phyloP scores from a whole-genome alignment of 2,329 filamentous ascomycete species.

The Colletotrichum euphorbiae region DNA sequence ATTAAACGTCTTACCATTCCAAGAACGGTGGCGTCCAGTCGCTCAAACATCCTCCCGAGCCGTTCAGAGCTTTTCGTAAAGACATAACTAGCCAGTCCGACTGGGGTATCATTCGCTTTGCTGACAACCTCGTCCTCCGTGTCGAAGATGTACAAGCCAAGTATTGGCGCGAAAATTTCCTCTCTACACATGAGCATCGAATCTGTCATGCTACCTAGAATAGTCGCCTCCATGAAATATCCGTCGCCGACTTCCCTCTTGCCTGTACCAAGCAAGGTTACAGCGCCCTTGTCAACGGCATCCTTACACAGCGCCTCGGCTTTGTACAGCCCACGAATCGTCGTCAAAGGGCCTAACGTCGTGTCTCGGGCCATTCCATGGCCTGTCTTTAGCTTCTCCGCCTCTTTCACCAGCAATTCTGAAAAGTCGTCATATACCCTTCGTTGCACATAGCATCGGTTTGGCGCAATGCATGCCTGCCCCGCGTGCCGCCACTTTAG shows the following conservation, averaged over 20 bases:
- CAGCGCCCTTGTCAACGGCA: slow-evolving; percentile 71
- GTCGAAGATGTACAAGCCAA: slow-evolving; percentile 76
- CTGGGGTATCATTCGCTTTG: slow-evolving; percentile 74
- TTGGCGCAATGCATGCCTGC: slow-evolving; percentile 71
- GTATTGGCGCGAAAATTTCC: slow-evolving; percentile 82
- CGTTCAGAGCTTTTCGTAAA: slow-evolving; percentile 63
- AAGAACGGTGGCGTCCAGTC: slow-evolving; percentile 74
- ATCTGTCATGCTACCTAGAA: slow-evolving; percentile 74
- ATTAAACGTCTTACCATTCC: slow-evolving; percentile 57
- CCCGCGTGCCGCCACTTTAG: slow-evolving; percentile 68
- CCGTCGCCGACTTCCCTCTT: slow-evolving; percentile 70
- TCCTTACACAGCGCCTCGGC: slow-evolving; percentile 69
- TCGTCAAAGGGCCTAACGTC: slow-evolving; percentile 52
- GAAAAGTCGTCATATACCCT: slow-evolving; percentile 67
- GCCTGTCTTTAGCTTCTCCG: slow-evolving; percentile 40
- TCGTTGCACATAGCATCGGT: slow-evolving; percentile 68
- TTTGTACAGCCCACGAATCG: slow-evolving; percentile 48
- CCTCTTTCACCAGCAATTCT: slow-evolving; percentile 51
- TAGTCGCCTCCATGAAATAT: slow-evolving; percentile 79
- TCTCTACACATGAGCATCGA: slow-evolving; percentile 76
- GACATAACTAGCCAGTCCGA: slow-evolving; percentile 82
- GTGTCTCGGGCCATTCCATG: slow-evolving; percentile 45
- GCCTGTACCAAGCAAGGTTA: slow-evolving; percentile 66
- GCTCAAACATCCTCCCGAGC: slow-evolving; percentile 58
- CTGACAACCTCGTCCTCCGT: slow-evolving; percentile 78